Evolutionary conservation across 2,329 filamentous ascomycete genomes (phyloP).

Genomic region (Coniochaeta hoffmannii): DNA sequence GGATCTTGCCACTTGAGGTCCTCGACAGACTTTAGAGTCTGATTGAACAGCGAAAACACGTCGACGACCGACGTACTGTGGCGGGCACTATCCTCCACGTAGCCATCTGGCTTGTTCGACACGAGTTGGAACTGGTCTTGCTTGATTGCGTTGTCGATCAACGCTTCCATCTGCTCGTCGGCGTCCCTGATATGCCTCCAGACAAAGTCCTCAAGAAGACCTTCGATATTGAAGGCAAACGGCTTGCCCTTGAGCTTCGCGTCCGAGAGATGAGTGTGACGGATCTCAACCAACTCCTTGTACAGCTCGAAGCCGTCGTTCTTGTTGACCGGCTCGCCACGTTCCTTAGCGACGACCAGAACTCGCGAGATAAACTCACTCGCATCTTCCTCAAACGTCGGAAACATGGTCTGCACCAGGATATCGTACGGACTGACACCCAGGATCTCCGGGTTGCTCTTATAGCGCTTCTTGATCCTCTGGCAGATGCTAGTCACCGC

Average conservation of each 20-base stretch:
- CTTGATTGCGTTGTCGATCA: constrained; percentile 85
- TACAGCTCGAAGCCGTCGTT: constrained; percentile 95
- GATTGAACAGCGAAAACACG: constrained; percentile 88
- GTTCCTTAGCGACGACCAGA: constrained; percentile 62
- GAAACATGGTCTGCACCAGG: constrained; percentile 76
- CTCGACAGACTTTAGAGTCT: constrained; percentile 80
- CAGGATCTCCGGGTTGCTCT: constrained; percentile 80
- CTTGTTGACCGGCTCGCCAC: constrained; percentile 69
- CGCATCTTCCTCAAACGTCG: constrained; percentile 84
- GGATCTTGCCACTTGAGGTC: constrained; percentile 89
- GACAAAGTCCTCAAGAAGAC: constrained; percentile 81
- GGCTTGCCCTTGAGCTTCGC: constrained; percentile 63
- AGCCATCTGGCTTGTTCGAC: constrained; percentile 52
- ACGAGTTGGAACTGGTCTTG: constrained; percentile 81
- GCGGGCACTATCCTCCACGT: constrained; percentile 69
- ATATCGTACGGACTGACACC: constrained; percentile 60
- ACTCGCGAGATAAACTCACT: constrained; percentile 78
- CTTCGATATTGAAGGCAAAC: constrained; percentile 85
- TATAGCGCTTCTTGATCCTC: constrained; percentile 87
- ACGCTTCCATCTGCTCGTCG: constrained; percentile 70
- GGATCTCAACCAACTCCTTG: constrained; percentile 77
- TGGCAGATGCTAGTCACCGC: constrained; percentile 78
- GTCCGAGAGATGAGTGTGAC: constrained; percentile 59
- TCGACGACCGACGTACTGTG: constrained; percentile 93
- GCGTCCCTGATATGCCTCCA: constrained; percentile 89